These are phyloP conservation scores for Murraya koenigii DNA, from an alignment of 345 rosid genomes.

Conservation along the genomic window DNA sequence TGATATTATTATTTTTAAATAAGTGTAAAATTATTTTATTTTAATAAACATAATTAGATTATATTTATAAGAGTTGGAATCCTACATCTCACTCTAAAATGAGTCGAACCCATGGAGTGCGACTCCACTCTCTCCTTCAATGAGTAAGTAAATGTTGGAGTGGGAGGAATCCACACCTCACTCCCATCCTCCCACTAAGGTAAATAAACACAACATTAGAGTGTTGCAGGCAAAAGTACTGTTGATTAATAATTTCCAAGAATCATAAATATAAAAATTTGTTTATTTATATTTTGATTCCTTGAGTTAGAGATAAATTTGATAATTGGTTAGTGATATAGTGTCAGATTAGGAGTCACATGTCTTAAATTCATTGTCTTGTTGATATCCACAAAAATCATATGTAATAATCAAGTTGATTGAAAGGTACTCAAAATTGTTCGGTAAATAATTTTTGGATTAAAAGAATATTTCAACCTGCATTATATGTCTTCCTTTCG, in stretches of 20 bases:
- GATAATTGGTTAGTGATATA: not conserved
- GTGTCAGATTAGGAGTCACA: not conserved
- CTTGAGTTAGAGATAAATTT: not conserved
- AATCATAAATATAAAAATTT: not conserved
- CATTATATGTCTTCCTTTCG: not conserved
- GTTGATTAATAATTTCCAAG: not conserved
- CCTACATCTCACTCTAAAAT: too few relatives aligned
- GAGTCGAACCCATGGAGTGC: too few relatives aligned
- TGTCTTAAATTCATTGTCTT: not conserved
- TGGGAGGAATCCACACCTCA: too few relatives aligned
- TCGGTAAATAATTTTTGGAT: not conserved
- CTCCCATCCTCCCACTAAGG: too few relatives aligned
- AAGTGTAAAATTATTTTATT: too few relatives aligned
- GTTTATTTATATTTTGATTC: conserved; percentile 3
- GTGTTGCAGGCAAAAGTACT: too few relatives aligned
- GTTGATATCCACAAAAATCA: not conserved
- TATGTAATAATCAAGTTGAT: not conserved
- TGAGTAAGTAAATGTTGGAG: too few relatives aligned
- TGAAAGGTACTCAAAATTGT: not conserved
- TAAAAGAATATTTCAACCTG: not conserved
- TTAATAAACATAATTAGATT: too few relatives aligned
- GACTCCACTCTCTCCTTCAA: too few relatives aligned
- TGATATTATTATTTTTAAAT: too few relatives aligned
- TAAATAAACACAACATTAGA: too few relatives aligned
- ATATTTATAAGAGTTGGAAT: too few relatives aligned